Evolutionary conservation across 2,329 filamentous ascomycete species (phyloP), one percentile per base, ranked within the genome.

Genomic region (Parastagonospora avenae): DNA sequence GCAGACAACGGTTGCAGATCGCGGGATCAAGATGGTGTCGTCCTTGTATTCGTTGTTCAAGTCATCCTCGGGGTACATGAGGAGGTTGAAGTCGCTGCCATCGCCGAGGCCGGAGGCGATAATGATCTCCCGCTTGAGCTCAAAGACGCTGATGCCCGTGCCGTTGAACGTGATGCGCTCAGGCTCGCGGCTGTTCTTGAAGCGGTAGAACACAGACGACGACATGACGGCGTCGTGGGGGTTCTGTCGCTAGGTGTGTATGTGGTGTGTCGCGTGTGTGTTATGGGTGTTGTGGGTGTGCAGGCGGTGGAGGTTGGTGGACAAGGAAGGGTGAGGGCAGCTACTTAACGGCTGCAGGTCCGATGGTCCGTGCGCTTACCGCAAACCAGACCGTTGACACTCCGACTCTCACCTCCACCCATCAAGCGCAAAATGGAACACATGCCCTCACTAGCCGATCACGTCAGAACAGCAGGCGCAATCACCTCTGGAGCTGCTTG

Each of bases 171-270:
- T 90, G 68, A 99, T 92, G 71, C 92, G 87, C 50, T 91, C 91
- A 54, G 92, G 91, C 73, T 97, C 94, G 80, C 92, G 97, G 74
- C 95, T 92, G 65, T 93, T 97, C 80, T 97, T 97, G 87, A 99
- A 99, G 80, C 96, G 96, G 90, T 97, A 99, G 79, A 97, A 97
- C 72, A 99, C 94, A 62, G 92, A 97, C 50, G 94, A 96, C 73
- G 91, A 86, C 92, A 97, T 97, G 53, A 56, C 53, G 61, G 29
- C 19, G 46, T 38, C 36, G 44, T 48, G 53, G 3, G 19, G 5
- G 19, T 24, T 24, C 19, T 24, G 5, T 24, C 19, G 19, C 35
- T 37, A 8, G 8, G n/a, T 16, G 14, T 9, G 10, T 37, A 4
- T 15, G 35, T 19, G 35, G 12, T 14, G 14, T 15, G 10, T 10